Conservation (phyloP, 257 asterid species). For the Solanum stenotomum region DNA sequence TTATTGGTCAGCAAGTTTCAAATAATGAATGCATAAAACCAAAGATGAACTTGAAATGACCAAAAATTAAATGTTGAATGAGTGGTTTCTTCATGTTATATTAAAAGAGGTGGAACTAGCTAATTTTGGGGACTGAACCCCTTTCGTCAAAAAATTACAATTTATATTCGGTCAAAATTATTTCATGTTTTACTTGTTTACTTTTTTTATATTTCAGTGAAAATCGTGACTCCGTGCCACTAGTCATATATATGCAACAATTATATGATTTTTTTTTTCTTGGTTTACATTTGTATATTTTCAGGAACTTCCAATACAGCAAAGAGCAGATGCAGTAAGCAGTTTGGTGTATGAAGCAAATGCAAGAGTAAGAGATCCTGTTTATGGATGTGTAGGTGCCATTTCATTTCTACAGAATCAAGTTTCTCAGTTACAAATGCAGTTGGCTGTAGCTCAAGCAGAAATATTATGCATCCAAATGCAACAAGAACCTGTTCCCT, state of each 20-base stretch:
- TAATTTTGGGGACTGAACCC: not conserved
- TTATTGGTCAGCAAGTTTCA: not conserved
- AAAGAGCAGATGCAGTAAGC: constrained; percentile 74
- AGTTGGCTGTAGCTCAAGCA: constrained; percentile 73
- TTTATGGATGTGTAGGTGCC: constrained; percentile 86
- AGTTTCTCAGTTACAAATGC: constrained; percentile 79
- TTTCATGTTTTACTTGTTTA: not conserved
- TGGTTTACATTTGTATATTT: not conserved
- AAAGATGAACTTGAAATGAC: not conserved
- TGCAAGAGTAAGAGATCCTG: constrained; percentile 83
- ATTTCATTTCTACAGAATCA: constrained; percentile 74
- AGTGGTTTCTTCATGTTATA: not conserved
- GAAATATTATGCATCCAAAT: constrained; percentile 83
- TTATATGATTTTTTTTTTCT: not conserved
- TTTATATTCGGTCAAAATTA: not conserved
- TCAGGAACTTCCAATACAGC: constrained; percentile 76
- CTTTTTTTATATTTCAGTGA: not conserved
- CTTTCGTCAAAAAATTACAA: not conserved
- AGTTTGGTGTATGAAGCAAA: constrained; percentile 86
- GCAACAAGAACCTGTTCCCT: constrained; percentile 39
- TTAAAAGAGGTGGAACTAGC: not conserved
- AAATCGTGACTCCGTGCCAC: not conserved
- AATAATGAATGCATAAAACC: not conserved
- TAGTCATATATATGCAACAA: not conserved
- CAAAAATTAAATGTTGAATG: not conserved